Evolutionary conservation across 352 stramenopile genomes (phyloP).

Genomic region (Pythium rishiriense): DNA sequence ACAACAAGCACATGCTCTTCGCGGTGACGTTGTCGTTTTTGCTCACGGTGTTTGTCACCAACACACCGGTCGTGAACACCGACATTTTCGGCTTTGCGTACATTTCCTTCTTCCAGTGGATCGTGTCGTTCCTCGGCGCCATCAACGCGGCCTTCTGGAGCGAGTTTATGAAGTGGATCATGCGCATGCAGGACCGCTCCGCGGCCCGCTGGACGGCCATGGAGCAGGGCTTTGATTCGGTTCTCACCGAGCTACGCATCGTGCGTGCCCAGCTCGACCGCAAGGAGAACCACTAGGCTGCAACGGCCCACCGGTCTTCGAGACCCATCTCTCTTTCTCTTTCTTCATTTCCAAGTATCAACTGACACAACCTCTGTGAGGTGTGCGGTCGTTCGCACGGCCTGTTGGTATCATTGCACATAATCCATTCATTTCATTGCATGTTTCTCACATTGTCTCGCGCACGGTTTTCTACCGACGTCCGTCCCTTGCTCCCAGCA

Average conservation of each 20-base stretch:
- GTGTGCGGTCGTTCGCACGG: too few relatives aligned
- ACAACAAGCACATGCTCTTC: slow-evolving; percentile 67
- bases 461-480: not conserved
- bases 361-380: too few relatives aligned
- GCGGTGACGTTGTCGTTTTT: slow-evolving; percentile 56
- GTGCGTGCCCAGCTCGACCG: slow-evolving; percentile 14
- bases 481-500: not conserved
- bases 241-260: slow-evolving; percentile 26
- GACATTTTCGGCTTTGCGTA: slow-evolving; percentile 69
- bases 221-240: slow-evolving; percentile 47
- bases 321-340: too few relatives aligned
- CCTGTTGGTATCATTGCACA: too few relatives aligned
- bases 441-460: too few relatives aligned
- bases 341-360: too few relatives aligned
- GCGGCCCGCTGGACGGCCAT: slow-evolving; percentile 25
- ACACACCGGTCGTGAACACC: slow-evolving; percentile 54
- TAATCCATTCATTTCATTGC: too few relatives aligned
- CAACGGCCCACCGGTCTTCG: too few relatives aligned
- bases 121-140: slow-evolving; percentile 39
- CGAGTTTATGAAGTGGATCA: slow-evolving; percentile 50
- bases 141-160: slow-evolving; percentile 60
- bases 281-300: slow-evolving; percentile 2
- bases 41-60: slow-evolving; percentile 55
- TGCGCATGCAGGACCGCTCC: slow-evolving; percentile 40
- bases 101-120: slow-evolving; percentile 61